Conservation (phyloP, 1,139 yeast species). For the Kodamaea arcana region DNA sequence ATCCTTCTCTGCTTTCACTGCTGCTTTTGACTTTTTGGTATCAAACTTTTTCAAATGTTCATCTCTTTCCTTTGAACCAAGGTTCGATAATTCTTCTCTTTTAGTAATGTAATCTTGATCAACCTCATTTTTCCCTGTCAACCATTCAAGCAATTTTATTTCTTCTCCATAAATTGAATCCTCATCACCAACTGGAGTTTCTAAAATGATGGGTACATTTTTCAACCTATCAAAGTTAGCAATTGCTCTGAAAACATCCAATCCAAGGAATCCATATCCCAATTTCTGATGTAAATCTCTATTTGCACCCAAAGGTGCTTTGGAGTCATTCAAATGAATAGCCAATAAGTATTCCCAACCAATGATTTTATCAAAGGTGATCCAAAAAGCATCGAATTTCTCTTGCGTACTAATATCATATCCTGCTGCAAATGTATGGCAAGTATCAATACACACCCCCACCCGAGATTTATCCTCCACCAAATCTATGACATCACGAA, state of each 20-base stretch:
- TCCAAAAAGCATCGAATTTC: conserved; percentile 64
- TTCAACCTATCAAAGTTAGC: conserved; percentile 65
- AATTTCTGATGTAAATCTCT: conserved; percentile 87
- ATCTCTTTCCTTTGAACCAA: conserved; percentile 57
- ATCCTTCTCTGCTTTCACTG: conserved; percentile 5
- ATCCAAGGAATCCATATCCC: conserved; percentile 85
- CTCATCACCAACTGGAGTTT: conserved; percentile 73
- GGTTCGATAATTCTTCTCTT: conserved; percentile 44
- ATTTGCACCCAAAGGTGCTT: conserved; percentile 87
- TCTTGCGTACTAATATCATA: conserved; percentile 70
- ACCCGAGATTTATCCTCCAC: conserved; percentile 75
- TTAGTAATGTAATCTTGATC: conserved; percentile 55
- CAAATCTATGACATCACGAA: conserved; percentile 67
- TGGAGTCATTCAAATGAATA: conserved; percentile 88
- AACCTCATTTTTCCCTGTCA: conserved; percentile 48
- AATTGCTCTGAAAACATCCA: conserved; percentile 74
- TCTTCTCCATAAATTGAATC: conserved; percentile 73
- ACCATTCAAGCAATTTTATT: conserved; percentile 71
- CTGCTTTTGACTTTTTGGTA: conserved; percentile 22
- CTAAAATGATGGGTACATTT: conserved; percentile 77
- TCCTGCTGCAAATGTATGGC: conserved; percentile 96
- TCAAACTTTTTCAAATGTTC: conserved; percentile 44
- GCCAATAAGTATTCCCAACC: conserved; percentile 77
- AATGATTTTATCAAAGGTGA: conserved; percentile 61
- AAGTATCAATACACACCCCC: conserved; percentile 94